phyloP scores from a whole-genome alignment of 345 rosid genomes.

The Microcos paniculata region DNA sequence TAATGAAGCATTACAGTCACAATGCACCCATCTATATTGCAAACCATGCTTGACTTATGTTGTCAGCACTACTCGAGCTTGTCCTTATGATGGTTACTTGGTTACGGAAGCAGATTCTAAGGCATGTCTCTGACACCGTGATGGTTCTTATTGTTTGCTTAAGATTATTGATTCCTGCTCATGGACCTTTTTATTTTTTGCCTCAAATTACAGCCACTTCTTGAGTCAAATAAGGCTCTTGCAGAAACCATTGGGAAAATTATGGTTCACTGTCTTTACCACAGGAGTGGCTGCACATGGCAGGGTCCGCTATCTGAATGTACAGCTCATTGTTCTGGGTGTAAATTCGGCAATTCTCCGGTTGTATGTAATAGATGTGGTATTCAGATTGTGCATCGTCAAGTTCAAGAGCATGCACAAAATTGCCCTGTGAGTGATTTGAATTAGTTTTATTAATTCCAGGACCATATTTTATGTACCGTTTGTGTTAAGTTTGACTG shows the following conservation, averaged over 20 bases:
- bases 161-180: background rate
- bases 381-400: slow-evolving; percentile 57
- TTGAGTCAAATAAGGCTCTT: slow-evolving; percentile 57
- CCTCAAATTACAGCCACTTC: slow-evolving; percentile 54
- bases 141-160: background rate
- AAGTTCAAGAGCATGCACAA: slow-evolving; percentile 76
- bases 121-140: slow-evolving; percentile 33
- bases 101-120: slow-evolving; percentile 85
- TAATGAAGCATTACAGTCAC: slow-evolving; percentile 80
- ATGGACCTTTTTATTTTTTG: slow-evolving; percentile 3
- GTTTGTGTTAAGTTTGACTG: slow-evolving; percentile 9
- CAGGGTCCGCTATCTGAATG: slow-evolving; percentile 67
- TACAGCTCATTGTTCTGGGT: slow-evolving; percentile 65
- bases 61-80: slow-evolving; percentile 64
- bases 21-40: slow-evolving; percentile 81
- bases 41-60: slow-evolving; percentile 65
- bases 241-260: slow-evolving; percentile 69
- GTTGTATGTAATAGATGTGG: slow-evolving; percentile 73
- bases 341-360: slow-evolving; percentile 70
- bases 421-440: slow-evolving; percentile 67
- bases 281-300: slow-evolving; percentile 89
- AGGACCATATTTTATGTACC: background rate
- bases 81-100: slow-evolving; percentile 79
- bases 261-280: slow-evolving; percentile 60
- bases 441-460: background rate